A percentile compares a stretch with the other conserved stretches of the same genome.
phyloP scores from a whole-genome alignment of 2,329 filamentous ascomycete species.

The Fusarium poae region DNA sequence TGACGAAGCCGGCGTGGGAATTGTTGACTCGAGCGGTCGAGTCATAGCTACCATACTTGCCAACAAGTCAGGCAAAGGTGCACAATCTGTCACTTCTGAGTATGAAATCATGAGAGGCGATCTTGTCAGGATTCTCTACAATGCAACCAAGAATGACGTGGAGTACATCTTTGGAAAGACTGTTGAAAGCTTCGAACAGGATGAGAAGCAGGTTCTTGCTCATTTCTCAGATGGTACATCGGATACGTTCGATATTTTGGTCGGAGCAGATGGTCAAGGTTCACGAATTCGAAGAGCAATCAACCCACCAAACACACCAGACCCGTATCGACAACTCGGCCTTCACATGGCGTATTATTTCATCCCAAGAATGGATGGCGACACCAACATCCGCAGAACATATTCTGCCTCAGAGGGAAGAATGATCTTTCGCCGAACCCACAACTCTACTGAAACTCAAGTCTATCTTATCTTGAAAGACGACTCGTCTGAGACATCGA shows the following conservation, averaged over 20 bases:
- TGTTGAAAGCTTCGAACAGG: conserved; percentile 27
- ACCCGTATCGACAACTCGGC: conserved; percentile 40
- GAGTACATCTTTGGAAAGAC: conserved; percentile 25
- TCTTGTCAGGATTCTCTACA: conserved; percentile 59
- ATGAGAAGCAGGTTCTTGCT: conserved; percentile 24
- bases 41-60: conserved; percentile 26
- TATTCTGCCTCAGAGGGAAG: conserved; percentile 20
- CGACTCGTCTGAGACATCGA: conserved; percentile 5
- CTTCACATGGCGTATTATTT: conserved; percentile 40
- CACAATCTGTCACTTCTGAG: conserved; percentile 60
- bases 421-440: conserved; percentile 37
- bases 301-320: neutral
- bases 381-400: conserved; percentile 31
- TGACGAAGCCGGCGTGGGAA: conserved; percentile 22
- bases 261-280: conserved; percentile 34
- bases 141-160: conserved; percentile 16
- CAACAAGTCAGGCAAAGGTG: conserved; percentile 37
- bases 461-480: conserved; percentile 36
- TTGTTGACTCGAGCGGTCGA: conserved; percentile 15
- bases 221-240: conserved; percentile 28
- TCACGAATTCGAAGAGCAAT: conserved; percentile 33
- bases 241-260: conserved; percentile 25
- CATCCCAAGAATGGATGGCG: conserved; percentile 23
- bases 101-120: conserved; percentile 69
- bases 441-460: conserved; percentile 33